Conservation (phyloP, 2,329 filamentous ascomycete species). For the Blumeria graminis region DNA sequence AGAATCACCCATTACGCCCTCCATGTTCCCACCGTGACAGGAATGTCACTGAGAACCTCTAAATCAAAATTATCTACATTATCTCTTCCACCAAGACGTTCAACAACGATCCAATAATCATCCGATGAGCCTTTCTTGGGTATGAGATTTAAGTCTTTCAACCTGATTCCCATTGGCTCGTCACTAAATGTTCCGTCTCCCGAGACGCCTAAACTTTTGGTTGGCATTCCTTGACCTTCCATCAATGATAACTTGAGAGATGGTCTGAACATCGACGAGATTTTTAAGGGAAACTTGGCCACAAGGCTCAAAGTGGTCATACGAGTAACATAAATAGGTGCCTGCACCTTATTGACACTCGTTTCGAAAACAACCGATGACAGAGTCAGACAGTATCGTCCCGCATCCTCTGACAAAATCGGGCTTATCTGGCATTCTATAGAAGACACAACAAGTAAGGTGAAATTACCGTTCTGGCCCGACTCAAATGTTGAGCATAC, state of each 20-base stretch:
- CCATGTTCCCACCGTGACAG: conserved; percentile 15
- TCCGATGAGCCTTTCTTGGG: conserved; percentile 30
- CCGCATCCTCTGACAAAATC: conserved; percentile 51
- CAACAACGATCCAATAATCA: conserved; percentile 59
- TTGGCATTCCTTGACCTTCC: conserved; percentile 42
- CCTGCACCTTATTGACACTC: conserved; percentile 24
- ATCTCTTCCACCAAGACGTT: conserved; percentile 28
- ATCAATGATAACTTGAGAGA: conserved; percentile 45
- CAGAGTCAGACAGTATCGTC: conserved; percentile 39
- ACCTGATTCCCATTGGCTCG: conserved; percentile 37
- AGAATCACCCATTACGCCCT: no score
- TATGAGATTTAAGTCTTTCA: conserved; percentile 50
- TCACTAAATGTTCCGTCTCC: conserved; percentile 56
- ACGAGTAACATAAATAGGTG: conserved; percentile 9
- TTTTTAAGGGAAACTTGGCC: conserved; percentile 5
- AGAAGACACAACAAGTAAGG: conserved; percentile 46
- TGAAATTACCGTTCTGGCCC: conserved; percentile 51
- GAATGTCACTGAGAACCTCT: conserved; percentile 21
- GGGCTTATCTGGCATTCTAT: conserved; percentile 28
- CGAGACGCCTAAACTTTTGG: conserved; percentile 37
- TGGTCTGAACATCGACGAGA: conserved; percentile 12
- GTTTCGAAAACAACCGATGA: conserved; percentile 24
- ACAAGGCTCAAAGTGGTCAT: conserved; percentile 10
- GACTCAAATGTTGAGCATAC: conserved; percentile 80
- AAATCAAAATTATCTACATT: conserved; percentile 26